These are phyloP conservation scores for Saccharomycopsis fermentans DNA, from an alignment of 805 yeast genomes.

Conservation along the genomic window DNA sequence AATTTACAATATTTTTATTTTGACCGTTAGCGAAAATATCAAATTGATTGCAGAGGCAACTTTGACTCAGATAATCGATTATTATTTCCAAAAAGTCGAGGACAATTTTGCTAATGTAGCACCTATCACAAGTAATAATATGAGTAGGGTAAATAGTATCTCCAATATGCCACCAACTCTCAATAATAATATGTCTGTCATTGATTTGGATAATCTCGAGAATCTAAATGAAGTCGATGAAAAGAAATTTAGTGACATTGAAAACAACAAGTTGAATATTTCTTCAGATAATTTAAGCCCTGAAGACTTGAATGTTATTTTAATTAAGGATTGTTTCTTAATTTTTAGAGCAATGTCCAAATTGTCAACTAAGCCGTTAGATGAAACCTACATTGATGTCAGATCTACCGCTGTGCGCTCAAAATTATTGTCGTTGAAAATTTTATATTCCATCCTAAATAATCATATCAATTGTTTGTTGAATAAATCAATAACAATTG, in stretches of 20 bases:
- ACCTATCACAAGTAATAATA: not conserved
- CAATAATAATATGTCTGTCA: constrained; percentile 17
- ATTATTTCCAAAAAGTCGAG: constrained; percentile 69
- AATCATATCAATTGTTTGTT: constrained; percentile 78
- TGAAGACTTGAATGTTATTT: constrained; percentile 52
- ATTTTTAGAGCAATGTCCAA: constrained; percentile 93
- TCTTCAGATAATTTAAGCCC: constrained; percentile 20
- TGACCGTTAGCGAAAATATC: constrained; percentile 72
- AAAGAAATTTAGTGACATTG: constrained; percentile 19
- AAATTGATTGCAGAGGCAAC: constrained; percentile 78
- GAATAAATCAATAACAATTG: constrained; percentile 45
- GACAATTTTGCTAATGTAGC: constrained; percentile 21
- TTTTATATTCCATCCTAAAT: constrained; percentile 74
- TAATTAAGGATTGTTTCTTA: constrained; percentile 83
- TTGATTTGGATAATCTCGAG: constrained; percentile 25
- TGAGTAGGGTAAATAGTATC: constrained; percentile 3
- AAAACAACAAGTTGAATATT: constrained; percentile 19
- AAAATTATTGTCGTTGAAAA: constrained; percentile 76
- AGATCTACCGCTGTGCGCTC: constrained; percentile 89
- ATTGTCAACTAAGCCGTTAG: constrained; percentile 76
- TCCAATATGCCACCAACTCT: constrained; percentile 5
- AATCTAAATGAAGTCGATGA: constrained; percentile 23
- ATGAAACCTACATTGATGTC: constrained; percentile 68
- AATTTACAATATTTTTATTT: constrained; percentile 83
- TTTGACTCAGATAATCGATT: constrained; percentile 78